Conservation (phyloP, 306 rosid genomes). For the Rosa chinensis region DNA sequence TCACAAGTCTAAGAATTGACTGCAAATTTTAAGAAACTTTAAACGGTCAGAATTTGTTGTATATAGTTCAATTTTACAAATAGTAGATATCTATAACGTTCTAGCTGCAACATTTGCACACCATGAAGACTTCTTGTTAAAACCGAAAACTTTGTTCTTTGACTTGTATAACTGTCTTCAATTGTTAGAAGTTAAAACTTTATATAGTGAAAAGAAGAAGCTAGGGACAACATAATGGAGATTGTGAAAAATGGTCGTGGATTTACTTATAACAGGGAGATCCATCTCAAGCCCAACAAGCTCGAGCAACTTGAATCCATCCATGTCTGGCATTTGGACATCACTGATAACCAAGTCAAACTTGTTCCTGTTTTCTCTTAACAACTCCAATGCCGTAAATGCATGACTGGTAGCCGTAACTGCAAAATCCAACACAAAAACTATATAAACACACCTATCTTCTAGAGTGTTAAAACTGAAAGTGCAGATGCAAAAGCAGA, state of each 20-base stretch:
- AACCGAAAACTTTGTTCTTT: not conserved
- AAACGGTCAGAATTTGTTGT: not conserved
- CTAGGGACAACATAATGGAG: not conserved
- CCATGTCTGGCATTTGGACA: constrained; percentile 99
- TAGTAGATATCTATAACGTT: not conserved
- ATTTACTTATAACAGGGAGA: constrained; percentile 96
- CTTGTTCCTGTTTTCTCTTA: constrained; percentile 79
- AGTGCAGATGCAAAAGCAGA: not conserved
- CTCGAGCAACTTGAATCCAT: constrained; percentile 97
- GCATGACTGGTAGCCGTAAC: constrained; percentile 90
- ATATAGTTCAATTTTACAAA: not conserved
- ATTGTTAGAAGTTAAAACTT: not conserved
- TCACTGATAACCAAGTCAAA: constrained; percentile 96
- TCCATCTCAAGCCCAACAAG: constrained; percentile 98
- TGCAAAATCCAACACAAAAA: constrained; percentile 46
- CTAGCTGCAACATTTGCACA: not conserved
- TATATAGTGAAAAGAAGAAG: not conserved
- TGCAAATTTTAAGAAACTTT: not conserved
- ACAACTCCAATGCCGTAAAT: constrained; percentile 61
- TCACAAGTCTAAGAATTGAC: not conserved
- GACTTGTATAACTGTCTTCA: not conserved
- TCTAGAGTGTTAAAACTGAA: not conserved
- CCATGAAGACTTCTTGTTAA: not conserved
- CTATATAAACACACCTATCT: not conserved
- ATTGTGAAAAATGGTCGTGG: constrained; percentile 8